phyloP scores from a whole-genome alignment of 2,329 filamentous ascomycete genomes.

The Plectosphaerella plurivora region DNA sequence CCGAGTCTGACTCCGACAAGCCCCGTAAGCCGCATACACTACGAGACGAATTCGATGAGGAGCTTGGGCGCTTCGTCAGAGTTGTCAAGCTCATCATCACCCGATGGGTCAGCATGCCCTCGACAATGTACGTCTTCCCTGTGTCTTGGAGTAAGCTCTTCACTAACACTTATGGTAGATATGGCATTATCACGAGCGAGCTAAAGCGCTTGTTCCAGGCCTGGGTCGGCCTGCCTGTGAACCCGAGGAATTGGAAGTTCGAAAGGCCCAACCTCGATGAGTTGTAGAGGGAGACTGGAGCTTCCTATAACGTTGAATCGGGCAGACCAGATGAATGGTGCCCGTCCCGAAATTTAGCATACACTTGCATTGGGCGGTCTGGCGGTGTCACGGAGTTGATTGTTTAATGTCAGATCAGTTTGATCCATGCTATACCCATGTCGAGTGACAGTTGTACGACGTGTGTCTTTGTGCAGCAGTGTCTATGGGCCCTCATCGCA shows the following conservation, averaged over 20 bases:
- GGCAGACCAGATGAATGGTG: not conserved
- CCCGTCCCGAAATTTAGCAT: not conserved
- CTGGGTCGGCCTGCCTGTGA: conserved; percentile 49
- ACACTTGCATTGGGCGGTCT: not conserved
- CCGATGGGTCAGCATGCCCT: conserved; percentile 67
- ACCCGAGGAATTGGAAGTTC: conserved; percentile 42
- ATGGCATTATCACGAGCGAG: conserved; percentile 39
- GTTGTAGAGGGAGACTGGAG: conserved; percentile 26
- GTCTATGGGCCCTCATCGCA: not conserved
- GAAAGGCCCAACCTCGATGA: conserved; percentile 42
- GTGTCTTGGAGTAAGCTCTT: not conserved
- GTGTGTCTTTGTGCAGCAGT: not conserved
- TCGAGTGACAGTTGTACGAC: not conserved
- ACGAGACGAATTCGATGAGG: conserved; percentile 55
- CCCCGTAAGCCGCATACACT: conserved; percentile 35
- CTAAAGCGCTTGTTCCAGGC: conserved; percentile 40
- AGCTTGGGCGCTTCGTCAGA: conserved; percentile 58
- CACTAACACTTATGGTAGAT: conserved; percentile 23
- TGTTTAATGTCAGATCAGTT: not conserved
- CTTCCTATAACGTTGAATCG: not conserved
- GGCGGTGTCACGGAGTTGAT: not conserved
- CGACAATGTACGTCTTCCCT: conserved; percentile 58
- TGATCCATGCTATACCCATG: no score
- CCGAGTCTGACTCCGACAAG: conserved; percentile 17
- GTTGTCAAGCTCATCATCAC: conserved; percentile 63